Evolutionary conservation across 257 asterid genomes (phyloP).

Genomic region (Plantago elongata): DNA sequence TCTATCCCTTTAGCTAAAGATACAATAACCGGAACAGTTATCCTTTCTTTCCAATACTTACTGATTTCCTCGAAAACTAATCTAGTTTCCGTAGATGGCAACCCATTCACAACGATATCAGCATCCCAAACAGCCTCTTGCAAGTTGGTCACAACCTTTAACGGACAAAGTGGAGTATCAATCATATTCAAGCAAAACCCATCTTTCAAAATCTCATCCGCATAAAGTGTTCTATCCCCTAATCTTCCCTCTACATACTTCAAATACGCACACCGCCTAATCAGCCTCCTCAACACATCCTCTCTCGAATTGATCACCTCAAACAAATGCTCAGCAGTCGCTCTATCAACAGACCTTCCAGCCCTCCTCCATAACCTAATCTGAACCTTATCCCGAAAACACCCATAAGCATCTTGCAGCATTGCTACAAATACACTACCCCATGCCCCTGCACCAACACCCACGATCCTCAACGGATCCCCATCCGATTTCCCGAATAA

Average conservation of each 20-base stretch:
- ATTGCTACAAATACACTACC: conserved; percentile 89
- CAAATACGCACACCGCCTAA: conserved; percentile 84
- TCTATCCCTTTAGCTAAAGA: conserved; percentile 92
- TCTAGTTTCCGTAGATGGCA: conserved; percentile 84
- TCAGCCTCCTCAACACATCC: conserved; percentile 79
- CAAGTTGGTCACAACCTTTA: conserved; percentile 88
- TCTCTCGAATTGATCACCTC: conserved; percentile 94
- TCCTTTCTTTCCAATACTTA: conserved; percentile 85
- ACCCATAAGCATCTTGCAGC: conserved; percentile 82
- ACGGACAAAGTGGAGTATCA: conserved; percentile 91
- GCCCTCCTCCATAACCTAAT: conserved; percentile 88
- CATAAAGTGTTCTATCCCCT: conserved; percentile 74
- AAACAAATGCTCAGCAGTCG: conserved; percentile 79
- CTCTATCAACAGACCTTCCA: conserved; percentile 69
- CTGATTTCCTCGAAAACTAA: conserved; percentile 77
- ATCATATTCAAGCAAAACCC: conserved; percentile 97
- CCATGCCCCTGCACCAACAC: conserved; percentile 97
- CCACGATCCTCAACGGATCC: conserved; percentile 74
- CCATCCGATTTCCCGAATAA: conserved; percentile 63
- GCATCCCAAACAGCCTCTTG: conserved; percentile 99
- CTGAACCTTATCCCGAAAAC: conserved; percentile 71
- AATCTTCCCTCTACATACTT: conserved; percentile 94
- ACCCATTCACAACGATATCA: conserved; percentile 83
- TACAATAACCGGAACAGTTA: conserved; percentile 56
- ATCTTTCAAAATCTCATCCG: conserved; percentile 89